phyloP scores from a whole-genome alignment of 78 protist species.

The Dictyostelium brefeldianum region DNA sequence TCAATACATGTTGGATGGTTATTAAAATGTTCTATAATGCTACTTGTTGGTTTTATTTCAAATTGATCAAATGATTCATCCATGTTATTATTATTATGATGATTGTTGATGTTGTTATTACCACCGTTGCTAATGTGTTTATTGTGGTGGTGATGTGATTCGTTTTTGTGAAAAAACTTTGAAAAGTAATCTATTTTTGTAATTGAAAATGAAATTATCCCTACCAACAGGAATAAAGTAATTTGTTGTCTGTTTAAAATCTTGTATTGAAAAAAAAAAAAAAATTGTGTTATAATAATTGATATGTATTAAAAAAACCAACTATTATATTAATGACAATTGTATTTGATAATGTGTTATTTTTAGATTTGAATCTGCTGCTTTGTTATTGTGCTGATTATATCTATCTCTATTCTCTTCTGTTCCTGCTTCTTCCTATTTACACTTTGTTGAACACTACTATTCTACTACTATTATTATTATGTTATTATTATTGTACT shows the following conservation, averaged over 20 bases:
- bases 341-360: too few relatives aligned
- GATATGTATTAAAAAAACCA: neutral
- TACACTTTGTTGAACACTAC: too few relatives aligned
- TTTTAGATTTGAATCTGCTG: too few relatives aligned
- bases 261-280: neutral
- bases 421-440: too few relatives aligned
- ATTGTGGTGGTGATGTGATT: neutral
- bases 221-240: neutral
- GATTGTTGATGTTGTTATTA: neutral
- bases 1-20: constrained; percentile 72
- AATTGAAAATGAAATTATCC: constrained; percentile 7
- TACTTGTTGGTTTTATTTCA: constrained; percentile 66
- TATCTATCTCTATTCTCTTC: too few relatives aligned
- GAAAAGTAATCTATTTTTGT: constrained; percentile 16
- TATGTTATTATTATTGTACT: too few relatives aligned
- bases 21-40: constrained; percentile 67
- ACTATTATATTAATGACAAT: too few relatives aligned
- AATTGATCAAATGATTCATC: constrained; percentile 54
- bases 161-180: neutral
- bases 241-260: neutral
- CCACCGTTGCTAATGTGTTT: neutral
- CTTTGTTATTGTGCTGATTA: too few relatives aligned
- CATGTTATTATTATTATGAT: neutral
- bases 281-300: neutral
- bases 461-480: too few relatives aligned